A percentile compares a stretch with the other conserved stretches of the same genome.
Evolutionary conservation across 2,329 filamentous ascomycete genomes (phyloP).

Genomic region (Pseudocercospora vitis): DNA sequence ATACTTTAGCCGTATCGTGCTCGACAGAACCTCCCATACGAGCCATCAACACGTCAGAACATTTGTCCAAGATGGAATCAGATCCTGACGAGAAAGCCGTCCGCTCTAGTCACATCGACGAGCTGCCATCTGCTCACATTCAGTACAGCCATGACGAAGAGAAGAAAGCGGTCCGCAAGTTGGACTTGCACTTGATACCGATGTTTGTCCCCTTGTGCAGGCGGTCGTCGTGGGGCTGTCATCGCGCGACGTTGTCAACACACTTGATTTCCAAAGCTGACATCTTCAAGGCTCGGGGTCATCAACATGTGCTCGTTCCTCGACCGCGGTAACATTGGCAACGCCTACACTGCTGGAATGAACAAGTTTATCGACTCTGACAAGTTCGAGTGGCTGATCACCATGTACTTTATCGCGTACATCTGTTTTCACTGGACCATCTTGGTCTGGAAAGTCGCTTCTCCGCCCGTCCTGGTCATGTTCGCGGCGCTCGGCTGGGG

Average conservation of each 20-base stretch:
- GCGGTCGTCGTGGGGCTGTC: not conserved
- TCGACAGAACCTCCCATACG: too few relatives aligned
- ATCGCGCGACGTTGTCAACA: not conserved
- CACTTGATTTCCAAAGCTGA: conserved; percentile 18
- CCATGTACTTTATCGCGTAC: conserved; percentile 54
- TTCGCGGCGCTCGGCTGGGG: conserved; percentile 16
- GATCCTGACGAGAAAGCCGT: not conserved
- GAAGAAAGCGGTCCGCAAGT: conserved; percentile 31
- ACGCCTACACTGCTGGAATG: conserved; percentile 44
- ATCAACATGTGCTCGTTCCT: conserved; percentile 31
- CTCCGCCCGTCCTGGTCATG: conserved; percentile 7
- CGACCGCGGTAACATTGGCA: conserved; percentile 33
- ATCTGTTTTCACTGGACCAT: conserved; percentile 26
- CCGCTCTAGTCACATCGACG: not conserved
- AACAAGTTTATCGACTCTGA: conserved; percentile 48
- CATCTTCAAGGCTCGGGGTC: conserved; percentile 27
- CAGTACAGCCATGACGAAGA: conserved; percentile 16
- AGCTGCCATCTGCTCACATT: not conserved
- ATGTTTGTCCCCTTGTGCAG: conserved; percentile 4
- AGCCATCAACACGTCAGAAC: too few relatives aligned
- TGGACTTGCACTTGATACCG: conserved; percentile 31
- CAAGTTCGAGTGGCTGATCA: conserved; percentile 52
- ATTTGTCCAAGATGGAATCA: too few relatives aligned
- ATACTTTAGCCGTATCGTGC: too few relatives aligned
- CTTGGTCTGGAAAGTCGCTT: conserved; percentile 11